Evolutionary conservation across 176 grass and related monocot genomes (phyloP).

Genomic region (Miscanthus lutarioriparius): DNA sequence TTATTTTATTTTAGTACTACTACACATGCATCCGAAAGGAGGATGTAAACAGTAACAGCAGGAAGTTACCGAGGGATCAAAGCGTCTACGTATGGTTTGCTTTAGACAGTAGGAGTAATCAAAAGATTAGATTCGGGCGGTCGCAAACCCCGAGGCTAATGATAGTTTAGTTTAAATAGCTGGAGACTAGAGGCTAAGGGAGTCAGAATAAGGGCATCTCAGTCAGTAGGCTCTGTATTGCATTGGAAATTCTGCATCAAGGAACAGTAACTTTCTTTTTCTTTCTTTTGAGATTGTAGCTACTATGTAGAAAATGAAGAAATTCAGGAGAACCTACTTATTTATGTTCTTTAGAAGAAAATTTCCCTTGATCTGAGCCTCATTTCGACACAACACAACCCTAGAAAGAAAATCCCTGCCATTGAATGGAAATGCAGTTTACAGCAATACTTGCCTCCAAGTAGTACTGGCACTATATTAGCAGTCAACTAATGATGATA

Average conservation of each 20-base stretch:
- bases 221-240: not conserved
- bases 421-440: not conserved
- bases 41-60: not conserved
- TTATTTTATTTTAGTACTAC: not conserved
- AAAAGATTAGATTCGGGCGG: constrained; percentile 29
- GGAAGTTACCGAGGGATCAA: not conserved
- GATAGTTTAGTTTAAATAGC: constrained; percentile 34
- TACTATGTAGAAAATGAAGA: not conserved
- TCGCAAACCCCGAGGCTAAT: constrained; percentile 16
- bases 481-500: constrained; percentile 37
- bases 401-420: not conserved
- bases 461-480: not conserved
- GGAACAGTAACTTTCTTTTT: not conserved
- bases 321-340: not conserved
- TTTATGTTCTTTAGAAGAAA: not conserved
- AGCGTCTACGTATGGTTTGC: constrained; percentile 22
- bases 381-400: not conserved
- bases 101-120: constrained; percentile 28
- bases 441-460: not conserved
- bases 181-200: not conserved
- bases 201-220: constrained; percentile 32
- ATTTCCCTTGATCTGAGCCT: not conserved
- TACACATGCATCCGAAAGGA: not conserved
- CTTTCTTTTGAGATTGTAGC: not conserved
- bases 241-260: not conserved